These are phyloP conservation scores for Discostella stelligera DNA, from an alignment of 352 stramenopile species.

Conservation along the genomic window DNA sequence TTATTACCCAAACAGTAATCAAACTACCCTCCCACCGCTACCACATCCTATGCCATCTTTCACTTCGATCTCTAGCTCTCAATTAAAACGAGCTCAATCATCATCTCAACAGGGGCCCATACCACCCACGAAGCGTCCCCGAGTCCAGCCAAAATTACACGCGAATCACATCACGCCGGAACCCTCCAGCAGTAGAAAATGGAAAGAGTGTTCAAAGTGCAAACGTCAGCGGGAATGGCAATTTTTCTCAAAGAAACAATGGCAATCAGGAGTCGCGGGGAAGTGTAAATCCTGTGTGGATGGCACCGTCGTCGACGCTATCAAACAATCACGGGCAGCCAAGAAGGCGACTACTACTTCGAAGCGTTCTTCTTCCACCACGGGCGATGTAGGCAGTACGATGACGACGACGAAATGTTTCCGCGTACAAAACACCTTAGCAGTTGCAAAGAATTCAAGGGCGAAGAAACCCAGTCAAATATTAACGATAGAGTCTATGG, in stretches of 20 bases:
- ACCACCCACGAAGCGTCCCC: background rate
- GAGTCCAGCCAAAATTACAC: background rate
- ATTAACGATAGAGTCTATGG: no score
- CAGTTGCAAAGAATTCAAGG: no score
- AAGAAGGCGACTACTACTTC: no score
- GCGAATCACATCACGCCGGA: background rate
- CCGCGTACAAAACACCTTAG: no score
- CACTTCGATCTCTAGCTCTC: background rate
- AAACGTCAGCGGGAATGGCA: background rate
- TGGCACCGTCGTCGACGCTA: background rate
- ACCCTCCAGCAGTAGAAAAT: background rate
- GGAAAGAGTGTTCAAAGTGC: slow-evolving; percentile 6
- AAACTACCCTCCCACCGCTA: no score
- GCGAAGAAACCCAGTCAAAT: no score
- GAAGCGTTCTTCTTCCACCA: background rate
- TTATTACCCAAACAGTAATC: no score
- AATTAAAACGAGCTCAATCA: background rate
- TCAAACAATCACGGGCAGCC: no score
- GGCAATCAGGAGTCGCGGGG: background rate
- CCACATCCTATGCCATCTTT: background rate
- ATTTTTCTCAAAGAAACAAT: slow-evolving; percentile 12
- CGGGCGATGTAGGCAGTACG: background rate
- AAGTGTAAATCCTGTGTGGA: slow-evolving; percentile 6
- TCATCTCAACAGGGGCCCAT: background rate
- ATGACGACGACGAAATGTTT: background rate